phyloP scores from a whole-genome alignment of 2,329 filamentous ascomycete species.

The Aspergillus glaucus region DNA sequence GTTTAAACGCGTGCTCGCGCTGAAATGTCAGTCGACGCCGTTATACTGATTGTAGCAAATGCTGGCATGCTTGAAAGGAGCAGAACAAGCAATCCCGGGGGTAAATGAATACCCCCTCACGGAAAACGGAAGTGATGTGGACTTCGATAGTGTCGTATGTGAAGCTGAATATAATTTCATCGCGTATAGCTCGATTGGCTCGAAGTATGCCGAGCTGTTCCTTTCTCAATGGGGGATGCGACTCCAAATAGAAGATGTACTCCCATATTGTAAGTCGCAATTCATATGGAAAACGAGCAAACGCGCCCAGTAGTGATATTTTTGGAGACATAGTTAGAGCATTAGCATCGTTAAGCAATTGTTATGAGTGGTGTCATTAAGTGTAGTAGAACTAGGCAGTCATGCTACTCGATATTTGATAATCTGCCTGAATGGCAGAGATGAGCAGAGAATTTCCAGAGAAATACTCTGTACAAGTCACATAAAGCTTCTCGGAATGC shows the following conservation, averaged over 20 bases:
- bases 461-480: too few relatives aligned
- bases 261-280: not conserved
- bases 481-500: too few relatives aligned
- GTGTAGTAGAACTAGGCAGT: too few relatives aligned
- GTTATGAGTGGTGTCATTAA: too few relatives aligned
- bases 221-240: not conserved
- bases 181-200: not conserved
- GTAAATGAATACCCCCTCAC: not conserved
- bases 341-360: too few relatives aligned
- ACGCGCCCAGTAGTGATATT: not conserved
- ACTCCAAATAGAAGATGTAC: not conserved
- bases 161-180: not conserved
- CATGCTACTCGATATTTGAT: too few relatives aligned
- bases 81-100: not conserved
- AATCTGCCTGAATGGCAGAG: too few relatives aligned
- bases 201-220: not conserved
- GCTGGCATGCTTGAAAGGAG: not conserved
- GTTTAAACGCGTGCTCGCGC: too few relatives aligned
- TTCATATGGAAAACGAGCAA: not conserved
- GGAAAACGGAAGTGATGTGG: not conserved
- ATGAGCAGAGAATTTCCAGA: too few relatives aligned
- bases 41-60: not conserved
- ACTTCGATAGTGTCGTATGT: not conserved
- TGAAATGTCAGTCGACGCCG: not conserved
- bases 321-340: too few relatives aligned